Conservation (phyloP, 2,329 filamentous ascomycete genomes). For the Hansfordia pulvinata region DNA sequence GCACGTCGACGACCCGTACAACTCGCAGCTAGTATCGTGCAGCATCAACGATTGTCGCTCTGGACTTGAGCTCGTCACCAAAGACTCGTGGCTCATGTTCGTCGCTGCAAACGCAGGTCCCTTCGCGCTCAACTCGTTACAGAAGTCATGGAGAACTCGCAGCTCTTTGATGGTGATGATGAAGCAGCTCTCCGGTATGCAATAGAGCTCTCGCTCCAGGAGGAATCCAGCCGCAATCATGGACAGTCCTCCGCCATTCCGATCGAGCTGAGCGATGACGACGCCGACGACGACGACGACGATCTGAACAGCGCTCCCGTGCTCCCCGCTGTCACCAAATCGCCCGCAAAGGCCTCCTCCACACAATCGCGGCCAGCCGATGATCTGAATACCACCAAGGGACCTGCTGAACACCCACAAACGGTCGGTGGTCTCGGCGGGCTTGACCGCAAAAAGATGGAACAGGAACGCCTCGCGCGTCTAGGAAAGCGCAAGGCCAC, state of each 20-base stretch:
- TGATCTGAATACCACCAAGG: no score
- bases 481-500: constrained; percentile 43
- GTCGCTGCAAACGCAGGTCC: no score
- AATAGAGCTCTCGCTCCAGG: constrained; percentile 41
- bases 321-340: constrained; percentile 9
- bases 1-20: no score
- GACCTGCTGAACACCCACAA: background rate
- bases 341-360: constrained; percentile 1
- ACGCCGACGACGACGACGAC: constrained; percentile 15
- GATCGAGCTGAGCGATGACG: constrained; percentile 1
- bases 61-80: no score
- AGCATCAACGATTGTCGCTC: no score
- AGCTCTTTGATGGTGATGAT: constrained; percentile 25
- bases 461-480: constrained; percentile 66
- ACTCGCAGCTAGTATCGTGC: no score
- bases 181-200: constrained; percentile 47
- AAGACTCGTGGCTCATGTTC: no score
- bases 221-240: no score
- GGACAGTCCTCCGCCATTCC: constrained; percentile 5
- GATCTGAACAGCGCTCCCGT: constrained; percentile 12
- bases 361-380: background rate
- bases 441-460: constrained; percentile 72
- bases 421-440: constrained; percentile 26
- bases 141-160: constrained; percentile 10
- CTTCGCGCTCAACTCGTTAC: no score